Percentiles rank a stretch among this genome's conserved stretches.
Evolutionary conservation across 2,329 filamentous ascomycete species (phyloP).

Genomic region (Diaporthe sp.): DNA sequence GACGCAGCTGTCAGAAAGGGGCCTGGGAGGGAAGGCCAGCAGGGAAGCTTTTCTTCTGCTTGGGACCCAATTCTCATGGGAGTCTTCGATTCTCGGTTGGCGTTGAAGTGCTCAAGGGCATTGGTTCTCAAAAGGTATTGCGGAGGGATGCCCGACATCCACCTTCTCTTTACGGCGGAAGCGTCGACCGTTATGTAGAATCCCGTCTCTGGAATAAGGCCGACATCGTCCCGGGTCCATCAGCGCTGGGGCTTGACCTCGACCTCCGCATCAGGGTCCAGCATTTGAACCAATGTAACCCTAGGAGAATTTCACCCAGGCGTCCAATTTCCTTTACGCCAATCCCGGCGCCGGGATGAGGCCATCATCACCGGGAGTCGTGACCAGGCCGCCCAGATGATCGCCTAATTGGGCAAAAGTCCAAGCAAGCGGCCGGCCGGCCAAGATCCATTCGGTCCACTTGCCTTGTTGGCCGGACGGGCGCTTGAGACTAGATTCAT

Average conservation of each 20-base stretch:
- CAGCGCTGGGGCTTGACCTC: constrained; percentile 6
- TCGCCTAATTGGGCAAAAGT: constrained; percentile 19
- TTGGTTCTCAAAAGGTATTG: too few species aligned
- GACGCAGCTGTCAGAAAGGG: background rate
- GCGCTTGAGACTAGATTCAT: background rate
- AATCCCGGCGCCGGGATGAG: constrained; percentile 21
- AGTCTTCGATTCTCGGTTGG: background rate
- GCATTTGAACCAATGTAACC: constrained; percentile 27
- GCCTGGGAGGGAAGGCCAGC: background rate
- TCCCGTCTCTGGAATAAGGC: constrained; percentile 3
- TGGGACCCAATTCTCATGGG: background rate
- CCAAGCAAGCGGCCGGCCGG: constrained; percentile 12
- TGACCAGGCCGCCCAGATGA: constrained; percentile 24
- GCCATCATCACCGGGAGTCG: constrained; percentile 27
- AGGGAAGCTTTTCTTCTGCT: background rate
- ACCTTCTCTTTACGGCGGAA: constrained; percentile 21
- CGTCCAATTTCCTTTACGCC: constrained; percentile 9
- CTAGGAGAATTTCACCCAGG: background rate
- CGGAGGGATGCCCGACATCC: background rate
- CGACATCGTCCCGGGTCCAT: constrained; percentile 30
- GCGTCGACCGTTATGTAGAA: constrained; percentile 7
- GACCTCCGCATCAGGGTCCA: constrained; percentile 15
- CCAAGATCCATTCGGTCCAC: constrained; percentile 17
- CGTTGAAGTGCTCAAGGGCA: background rate
- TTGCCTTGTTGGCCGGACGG: constrained; percentile 24